Conservation (phyloP, 805 yeast species). For the Hermanozyma aechmeae region DNA sequence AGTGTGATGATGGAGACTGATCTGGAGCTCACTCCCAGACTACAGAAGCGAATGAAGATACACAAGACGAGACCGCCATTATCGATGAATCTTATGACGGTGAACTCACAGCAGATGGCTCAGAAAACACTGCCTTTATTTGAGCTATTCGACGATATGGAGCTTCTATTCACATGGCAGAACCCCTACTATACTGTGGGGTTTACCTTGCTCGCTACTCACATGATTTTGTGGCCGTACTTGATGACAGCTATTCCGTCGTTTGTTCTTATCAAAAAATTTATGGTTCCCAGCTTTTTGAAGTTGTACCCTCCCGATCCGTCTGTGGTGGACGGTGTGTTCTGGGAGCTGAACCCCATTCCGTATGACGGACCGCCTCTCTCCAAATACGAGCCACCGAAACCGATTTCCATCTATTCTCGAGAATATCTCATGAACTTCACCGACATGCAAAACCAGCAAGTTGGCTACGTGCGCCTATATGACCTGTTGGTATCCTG, state of each 20-base stretch:
- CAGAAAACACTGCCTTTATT: slow-evolving; percentile 57
- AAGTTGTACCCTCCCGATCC: slow-evolving; percentile 56
- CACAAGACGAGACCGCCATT: slow-evolving; percentile 61
- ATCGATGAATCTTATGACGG: slow-evolving; percentile 61
- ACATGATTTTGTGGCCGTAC: slow-evolving; percentile 52
- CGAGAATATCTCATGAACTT: slow-evolving; percentile 69
- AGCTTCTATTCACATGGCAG: slow-evolving; percentile 54
- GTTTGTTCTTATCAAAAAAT: slow-evolving; percentile 39
- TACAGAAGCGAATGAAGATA: slow-evolving; percentile 40
- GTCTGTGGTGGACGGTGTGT: slow-evolving; percentile 10
- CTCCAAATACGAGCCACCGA: slow-evolving; percentile 40
- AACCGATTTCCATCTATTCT: slow-evolving; percentile 71
- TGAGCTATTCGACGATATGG: slow-evolving; percentile 47
- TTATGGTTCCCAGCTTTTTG: slow-evolving; percentile 62
- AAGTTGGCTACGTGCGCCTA: slow-evolving; percentile 51
- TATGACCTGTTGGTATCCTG: slow-evolving; percentile 50
- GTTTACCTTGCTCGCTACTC: slow-evolving; percentile 39
- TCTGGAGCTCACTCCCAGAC: slow-evolving; percentile 29
- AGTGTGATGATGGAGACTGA: slow-evolving; percentile 48
- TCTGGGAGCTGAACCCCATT: slow-evolving; percentile 18
- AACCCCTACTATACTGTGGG: slow-evolving; percentile 56
- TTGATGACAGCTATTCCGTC: slow-evolving; percentile 47
- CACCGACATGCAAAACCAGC: slow-evolving; percentile 78
- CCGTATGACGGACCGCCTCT: slow-evolving; percentile 41
- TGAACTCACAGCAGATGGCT: slow-evolving; percentile 53